Evolutionary conservation across 345 rosid species (phyloP).

Genomic region (Hibiscus syriacus): DNA sequence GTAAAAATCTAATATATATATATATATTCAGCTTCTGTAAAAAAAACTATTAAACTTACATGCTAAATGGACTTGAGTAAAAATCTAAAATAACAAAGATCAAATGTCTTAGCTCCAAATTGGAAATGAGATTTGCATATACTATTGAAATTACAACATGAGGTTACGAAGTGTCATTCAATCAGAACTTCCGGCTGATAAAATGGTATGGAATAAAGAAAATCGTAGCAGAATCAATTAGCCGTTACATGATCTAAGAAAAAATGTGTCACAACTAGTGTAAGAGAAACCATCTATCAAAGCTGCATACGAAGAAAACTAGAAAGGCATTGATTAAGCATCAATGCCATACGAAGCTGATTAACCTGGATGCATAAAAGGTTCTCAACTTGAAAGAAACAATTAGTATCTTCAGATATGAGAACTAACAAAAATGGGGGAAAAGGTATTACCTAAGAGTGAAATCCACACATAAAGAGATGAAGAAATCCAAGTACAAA

Average conservation of each 20-base stretch:
- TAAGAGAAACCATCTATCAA: too few species aligned
- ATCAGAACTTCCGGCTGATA: not conserved
- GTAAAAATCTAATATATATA: not conserved
- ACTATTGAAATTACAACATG: not conserved
- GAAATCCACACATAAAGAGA: not conserved
- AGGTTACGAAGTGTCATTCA: not conserved
- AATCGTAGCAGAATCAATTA: not conserved
- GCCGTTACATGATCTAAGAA: too few species aligned
- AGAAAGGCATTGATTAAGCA: too few species aligned
- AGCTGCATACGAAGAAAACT: not conserved
- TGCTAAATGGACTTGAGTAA: conserved; percentile 1
- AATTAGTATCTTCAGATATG: not conserved
- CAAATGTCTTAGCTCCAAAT: not conserved
- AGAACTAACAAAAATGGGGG: not conserved
- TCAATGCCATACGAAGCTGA: conserved; percentile 58
- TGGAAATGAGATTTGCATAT: not conserved
- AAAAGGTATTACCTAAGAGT: not conserved
- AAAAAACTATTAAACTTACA: conserved; percentile 13
- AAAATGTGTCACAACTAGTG: too few species aligned
- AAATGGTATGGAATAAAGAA: not conserved
- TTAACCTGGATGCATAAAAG: conserved; percentile 40
- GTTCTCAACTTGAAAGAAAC: not conserved
- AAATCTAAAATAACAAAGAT: conserved; percentile 32
- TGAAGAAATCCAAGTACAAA: not conserved
- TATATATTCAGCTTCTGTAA: conserved; percentile 23